These are phyloP conservation scores for Phytopythium ostracodes DNA, from an alignment of 352 stramenopile genomes.

Conservation along the genomic window DNA sequence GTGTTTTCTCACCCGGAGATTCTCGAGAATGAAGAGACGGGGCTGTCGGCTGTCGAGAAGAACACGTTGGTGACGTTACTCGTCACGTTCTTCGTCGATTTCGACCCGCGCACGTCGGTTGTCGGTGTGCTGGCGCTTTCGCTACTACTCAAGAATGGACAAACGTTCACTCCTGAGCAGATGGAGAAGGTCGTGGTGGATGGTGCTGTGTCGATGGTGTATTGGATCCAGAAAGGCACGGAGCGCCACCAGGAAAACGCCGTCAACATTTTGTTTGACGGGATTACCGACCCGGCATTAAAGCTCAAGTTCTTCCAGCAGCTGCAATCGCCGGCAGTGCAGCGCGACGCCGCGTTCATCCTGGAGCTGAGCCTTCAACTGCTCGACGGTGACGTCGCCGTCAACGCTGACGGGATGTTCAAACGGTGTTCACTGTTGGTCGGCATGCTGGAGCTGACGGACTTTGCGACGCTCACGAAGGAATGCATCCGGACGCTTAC, in stretches of 20 bases:
- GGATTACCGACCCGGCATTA: conserved; percentile 35
- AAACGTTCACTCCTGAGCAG: conserved; percentile 44
- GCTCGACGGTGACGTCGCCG: conserved; percentile 53
- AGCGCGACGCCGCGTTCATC: conserved; percentile 61
- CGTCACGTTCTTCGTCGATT: conserved; percentile 67
- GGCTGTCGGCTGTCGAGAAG: conserved; percentile 44
- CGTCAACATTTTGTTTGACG: conserved; percentile 67
- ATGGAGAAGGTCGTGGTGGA: conserved; percentile 77
- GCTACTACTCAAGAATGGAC: conserved; percentile 59
- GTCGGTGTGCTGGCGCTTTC: conserved; percentile 67
- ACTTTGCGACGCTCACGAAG: conserved; percentile 32
- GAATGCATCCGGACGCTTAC: conserved; percentile 61
- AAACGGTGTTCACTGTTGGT: conserved; percentile 62
- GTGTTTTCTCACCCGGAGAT: conserved; percentile 57
- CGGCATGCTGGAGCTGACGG: conserved; percentile 43
- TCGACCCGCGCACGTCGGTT: conserved; percentile 67
- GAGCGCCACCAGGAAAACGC: conserved; percentile 80
- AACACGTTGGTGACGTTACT: conserved; percentile 63
- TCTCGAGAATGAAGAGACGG: conserved; percentile 42
- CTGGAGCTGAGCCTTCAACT: conserved; percentile 63
- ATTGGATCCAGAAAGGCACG: conserved; percentile 84
- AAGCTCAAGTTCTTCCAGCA: conserved; percentile 61
- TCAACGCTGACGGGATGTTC: conserved; percentile 52
- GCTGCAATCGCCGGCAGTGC: conserved; percentile 37
- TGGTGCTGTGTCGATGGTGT: conserved; percentile 61